These are phyloP conservation scores for Dacryopinax primogenitus DNA, from an alignment of 768 basidiomycete species.

Conservation along the genomic window DNA sequence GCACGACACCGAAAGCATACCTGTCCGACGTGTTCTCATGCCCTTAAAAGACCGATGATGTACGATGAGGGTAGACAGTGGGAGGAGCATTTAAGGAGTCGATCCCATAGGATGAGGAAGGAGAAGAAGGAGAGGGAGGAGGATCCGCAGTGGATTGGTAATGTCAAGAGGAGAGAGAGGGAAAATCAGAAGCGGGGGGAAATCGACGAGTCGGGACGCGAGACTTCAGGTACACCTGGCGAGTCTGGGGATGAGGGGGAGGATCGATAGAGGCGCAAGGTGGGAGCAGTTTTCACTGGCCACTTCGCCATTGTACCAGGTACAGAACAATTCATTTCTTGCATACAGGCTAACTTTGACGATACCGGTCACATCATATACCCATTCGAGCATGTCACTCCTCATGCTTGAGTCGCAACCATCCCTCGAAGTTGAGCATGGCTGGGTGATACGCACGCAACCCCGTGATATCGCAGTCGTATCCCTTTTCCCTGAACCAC, in stretches of 20 bases:
- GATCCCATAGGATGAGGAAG: constrained; percentile 18
- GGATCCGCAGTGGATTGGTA: constrained; percentile 21
- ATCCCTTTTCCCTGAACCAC: constrained; percentile 18
- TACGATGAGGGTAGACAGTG: constrained; percentile 46
- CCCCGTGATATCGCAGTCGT: constrained; percentile 11
- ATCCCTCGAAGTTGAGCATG: constrained; percentile 18
- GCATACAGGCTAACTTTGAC: no score
- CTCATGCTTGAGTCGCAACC: constrained; percentile 13
- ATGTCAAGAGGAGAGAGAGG: constrained; percentile 12
- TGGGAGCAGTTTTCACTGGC: no score
- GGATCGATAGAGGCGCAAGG: no score
- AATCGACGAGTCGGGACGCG: background rate
- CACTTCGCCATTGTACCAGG: no score
- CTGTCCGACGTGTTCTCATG: constrained; percentile 50
- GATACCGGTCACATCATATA: no score
- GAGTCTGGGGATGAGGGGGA: background rate
- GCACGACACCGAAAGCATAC: constrained; percentile 43
- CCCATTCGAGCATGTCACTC: background rate
- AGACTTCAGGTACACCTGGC: background rate
- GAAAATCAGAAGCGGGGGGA: constrained; percentile 1
- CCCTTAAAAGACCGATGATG: constrained; percentile 46
- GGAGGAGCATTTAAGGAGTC: constrained; percentile 35
- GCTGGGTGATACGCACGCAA: constrained; percentile 16
- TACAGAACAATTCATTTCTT: no score
- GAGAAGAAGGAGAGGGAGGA: constrained; percentile 17